phyloP scores from a whole-genome alignment of 805 yeast genomes.

The Candida sithepensis region DNA sequence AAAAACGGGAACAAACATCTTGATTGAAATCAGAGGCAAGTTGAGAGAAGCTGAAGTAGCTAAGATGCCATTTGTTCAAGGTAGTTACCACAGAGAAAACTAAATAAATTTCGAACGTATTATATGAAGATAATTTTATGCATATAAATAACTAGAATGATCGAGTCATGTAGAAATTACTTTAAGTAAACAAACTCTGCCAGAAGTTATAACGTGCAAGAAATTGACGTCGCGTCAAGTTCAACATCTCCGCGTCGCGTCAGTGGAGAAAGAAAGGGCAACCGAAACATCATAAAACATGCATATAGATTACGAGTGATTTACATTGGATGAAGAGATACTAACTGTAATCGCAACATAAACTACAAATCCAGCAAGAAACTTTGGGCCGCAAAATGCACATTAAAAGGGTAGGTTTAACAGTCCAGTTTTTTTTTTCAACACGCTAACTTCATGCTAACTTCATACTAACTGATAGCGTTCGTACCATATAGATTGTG shows the following conservation, averaged over 20 bases:
- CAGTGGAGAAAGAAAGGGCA: background rate
- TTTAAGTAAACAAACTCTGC: background rate
- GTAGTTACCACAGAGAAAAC: slow-evolving; percentile 57
- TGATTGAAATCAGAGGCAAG: slow-evolving; percentile 82
- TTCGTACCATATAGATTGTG: slow-evolving; percentile 45
- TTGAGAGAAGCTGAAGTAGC: slow-evolving; percentile 69
- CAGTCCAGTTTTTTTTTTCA: too few species aligned
- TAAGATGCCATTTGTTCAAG: slow-evolving; percentile 80
- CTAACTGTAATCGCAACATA: too few species aligned
- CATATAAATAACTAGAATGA: too few species aligned
- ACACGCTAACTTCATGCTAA: slow-evolving; percentile 3
- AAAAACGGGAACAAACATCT: slow-evolving; percentile 70
- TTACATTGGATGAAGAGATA: background rate
- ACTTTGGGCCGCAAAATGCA: slow-evolving; percentile 11
- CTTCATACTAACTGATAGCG: too few species aligned
- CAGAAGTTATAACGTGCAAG: background rate
- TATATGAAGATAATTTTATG: too few species aligned
- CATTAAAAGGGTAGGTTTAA: slow-evolving; percentile 29
- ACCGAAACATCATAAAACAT: background rate
- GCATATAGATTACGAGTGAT: too few species aligned
- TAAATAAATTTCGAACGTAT: too few species aligned
- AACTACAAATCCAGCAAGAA: background rate
- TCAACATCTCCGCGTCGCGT: background rate
- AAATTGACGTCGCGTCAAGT: background rate
- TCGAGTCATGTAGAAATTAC: too few species aligned